Conservation (phyloP, 2,329 filamentous ascomycete genomes). For the Stagonosporopsis rhizophila region DNA sequence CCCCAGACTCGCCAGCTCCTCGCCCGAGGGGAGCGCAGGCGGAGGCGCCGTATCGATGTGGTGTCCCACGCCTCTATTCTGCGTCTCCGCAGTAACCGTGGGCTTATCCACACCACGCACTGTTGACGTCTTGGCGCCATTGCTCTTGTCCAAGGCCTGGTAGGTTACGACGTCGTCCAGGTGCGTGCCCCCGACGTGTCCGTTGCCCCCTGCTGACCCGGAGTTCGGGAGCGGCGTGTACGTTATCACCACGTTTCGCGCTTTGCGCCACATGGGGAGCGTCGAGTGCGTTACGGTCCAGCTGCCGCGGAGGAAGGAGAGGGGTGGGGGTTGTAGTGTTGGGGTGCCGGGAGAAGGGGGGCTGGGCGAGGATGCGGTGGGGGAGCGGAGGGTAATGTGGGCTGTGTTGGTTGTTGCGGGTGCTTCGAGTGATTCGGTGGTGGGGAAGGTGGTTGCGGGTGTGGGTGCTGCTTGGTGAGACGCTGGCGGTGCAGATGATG, state of each 20-base stretch:
- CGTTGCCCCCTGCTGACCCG: not conserved
- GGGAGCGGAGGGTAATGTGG: not conserved
- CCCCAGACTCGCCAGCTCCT: constrained; percentile 49
- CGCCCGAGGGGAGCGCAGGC: constrained; percentile 13
- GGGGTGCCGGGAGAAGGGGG: not conserved
- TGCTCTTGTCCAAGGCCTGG: constrained; percentile 60
- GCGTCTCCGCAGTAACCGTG: constrained; percentile 27
- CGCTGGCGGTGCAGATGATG: not conserved
- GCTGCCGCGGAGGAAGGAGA: constrained; percentile 37
- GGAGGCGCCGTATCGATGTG: constrained; percentile 1
- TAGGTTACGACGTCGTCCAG: constrained; percentile 79
- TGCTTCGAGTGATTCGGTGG: not conserved
- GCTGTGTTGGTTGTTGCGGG: not conserved
- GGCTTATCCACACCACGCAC: constrained; percentile 71
- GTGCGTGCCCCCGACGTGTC: constrained; percentile 30
- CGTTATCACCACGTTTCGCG: constrained; percentile 80
- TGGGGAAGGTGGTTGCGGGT: not conserved
- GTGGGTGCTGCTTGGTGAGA: not conserved
- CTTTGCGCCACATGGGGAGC: constrained; percentile 75
- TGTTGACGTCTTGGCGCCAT: constrained; percentile 61
- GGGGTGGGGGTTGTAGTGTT: constrained; percentile 9
- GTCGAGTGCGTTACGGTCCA: constrained; percentile 51
- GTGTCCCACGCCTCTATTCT: not conserved
- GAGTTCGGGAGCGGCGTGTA: constrained; percentile 61
- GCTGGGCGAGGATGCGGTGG: not conserved